Evolutionary conservation across 2,329 filamentous ascomycete genomes (phyloP), one percentile per base, ranked within the genome.

Genomic region (Aspergillus sp.): DNA sequence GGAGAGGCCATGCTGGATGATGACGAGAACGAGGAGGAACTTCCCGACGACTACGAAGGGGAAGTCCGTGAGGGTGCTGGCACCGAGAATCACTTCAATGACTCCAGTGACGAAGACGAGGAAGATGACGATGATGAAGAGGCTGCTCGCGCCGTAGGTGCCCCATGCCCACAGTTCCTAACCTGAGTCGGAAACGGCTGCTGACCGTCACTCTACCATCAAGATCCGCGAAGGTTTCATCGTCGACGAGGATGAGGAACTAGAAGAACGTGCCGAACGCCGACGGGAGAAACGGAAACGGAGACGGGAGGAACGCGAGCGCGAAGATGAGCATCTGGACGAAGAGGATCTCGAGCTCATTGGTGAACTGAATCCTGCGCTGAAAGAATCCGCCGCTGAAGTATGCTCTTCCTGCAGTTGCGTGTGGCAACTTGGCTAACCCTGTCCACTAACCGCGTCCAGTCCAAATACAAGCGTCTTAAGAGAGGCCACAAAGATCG

Each of bases 301-400:
- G 61, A 85, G 90, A 65, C 74, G 82, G 41, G 81, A 84, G 54
- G 88, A 95, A 67, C 86, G 89, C 51, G 89, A 90, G 65, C 86
- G 90, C 57, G 90, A 95, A 66, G 91, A 93, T 55, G 89, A 90
- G 54, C 79, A 78, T 54, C 83, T 99, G 8, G 94, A 97, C 62
- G 93, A 96, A 61, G 94, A 99, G 70, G 94, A 99, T 79, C 75
- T 99, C 52, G 94, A 97, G 68, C 80, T 99, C 51, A 96, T 99
- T 62, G 92, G 91, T 47, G 89, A 95, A 68, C 85, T 86, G 59
- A 84, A 86, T 59, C 86, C 86, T 1, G 87, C 86, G 57, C 83
- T 83, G 68, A 82, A 88, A 63, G 85, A 85, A 63, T 77, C 84
- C 26, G 78, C 85, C 44, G 74, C 85, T 57, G 85, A 93, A 82